Conservation (phyloP, 139 green algal species). For the Picochlorum sp. region DNA sequence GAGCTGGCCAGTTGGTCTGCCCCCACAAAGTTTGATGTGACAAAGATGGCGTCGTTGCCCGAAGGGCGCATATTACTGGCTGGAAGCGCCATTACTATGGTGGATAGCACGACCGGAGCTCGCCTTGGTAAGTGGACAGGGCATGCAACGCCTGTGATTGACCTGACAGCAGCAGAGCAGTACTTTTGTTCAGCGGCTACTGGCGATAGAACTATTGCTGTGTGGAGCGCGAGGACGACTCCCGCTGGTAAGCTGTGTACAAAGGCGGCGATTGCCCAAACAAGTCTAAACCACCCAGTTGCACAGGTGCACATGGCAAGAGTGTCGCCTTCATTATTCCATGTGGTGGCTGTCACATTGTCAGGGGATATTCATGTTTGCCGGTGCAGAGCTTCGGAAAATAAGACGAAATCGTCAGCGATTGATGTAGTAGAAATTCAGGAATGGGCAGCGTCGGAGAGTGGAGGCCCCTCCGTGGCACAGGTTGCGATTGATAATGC, state of each 20-base stretch:
- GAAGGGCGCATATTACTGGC: not conserved
- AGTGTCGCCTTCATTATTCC: not conserved
- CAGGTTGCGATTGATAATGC: slow-evolving; percentile 3
- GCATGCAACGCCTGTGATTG: slow-evolving; percentile 10
- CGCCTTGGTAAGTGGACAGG: slow-evolving; percentile 13
- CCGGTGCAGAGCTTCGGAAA: not conserved
- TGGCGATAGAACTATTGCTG: slow-evolving; percentile 10
- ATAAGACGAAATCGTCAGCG: not conserved
- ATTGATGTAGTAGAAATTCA: not conserved
- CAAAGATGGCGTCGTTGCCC: not conserved
- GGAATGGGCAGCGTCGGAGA: not conserved
- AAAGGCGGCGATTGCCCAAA: slow-evolving; percentile 1
- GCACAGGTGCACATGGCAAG: not conserved
- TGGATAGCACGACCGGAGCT: slow-evolving; percentile 4
- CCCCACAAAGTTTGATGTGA: slow-evolving; percentile 5
- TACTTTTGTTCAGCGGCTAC: slow-evolving; percentile 12
- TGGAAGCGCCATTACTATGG: not conserved
- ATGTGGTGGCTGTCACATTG: slow-evolving; percentile 10
- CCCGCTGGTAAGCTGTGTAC: slow-evolving; percentile 7
- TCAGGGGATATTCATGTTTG: slow-evolving; percentile 9
- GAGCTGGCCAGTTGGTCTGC: not conserved
- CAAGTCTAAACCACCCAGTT: slow-evolving; percentile 4
- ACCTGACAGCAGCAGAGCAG: not conserved
- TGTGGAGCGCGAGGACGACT: slow-evolving; percentile 2
- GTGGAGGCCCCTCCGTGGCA: not conserved